A percentile compares a stretch with the other conserved stretches of the same genome.
phyloP scores from a whole-genome alignment of 2,329 filamentous ascomycete genomes.

The Diaporthe amygdali region DNA sequence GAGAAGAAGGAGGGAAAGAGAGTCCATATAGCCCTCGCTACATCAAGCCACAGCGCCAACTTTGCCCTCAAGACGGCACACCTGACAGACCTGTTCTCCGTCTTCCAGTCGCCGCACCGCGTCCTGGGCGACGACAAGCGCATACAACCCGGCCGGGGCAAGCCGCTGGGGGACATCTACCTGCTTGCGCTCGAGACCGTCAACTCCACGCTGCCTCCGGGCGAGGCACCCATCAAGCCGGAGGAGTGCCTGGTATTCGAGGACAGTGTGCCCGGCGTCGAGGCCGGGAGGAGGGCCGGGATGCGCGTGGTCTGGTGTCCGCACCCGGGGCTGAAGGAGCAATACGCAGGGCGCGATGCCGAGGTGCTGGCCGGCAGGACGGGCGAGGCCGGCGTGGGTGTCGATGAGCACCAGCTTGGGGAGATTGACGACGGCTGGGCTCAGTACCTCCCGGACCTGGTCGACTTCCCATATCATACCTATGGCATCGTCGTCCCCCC shows the following conservation, averaged over 20 bases:
- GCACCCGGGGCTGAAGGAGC: slow-evolving; percentile 76
- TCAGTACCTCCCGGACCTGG: slow-evolving; percentile 56
- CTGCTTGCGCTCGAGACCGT: slow-evolving; percentile 83
- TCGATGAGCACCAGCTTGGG: slow-evolving; percentile 61
- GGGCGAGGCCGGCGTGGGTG: slow-evolving; percentile 63
- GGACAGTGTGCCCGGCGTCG: slow-evolving; percentile 91
- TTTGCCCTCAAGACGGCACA: slow-evolving; percentile 78
- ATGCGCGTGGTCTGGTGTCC: slow-evolving; percentile 97
- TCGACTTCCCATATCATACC: slow-evolving; percentile 61
- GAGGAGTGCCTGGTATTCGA: slow-evolving; percentile 97
- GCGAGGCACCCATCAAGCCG: slow-evolving; percentile 70
- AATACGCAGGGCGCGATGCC: slow-evolving; percentile 77
- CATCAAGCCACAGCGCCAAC: slow-evolving; percentile 74
- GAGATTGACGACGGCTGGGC: slow-evolving; percentile 66
- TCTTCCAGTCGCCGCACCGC: slow-evolving; percentile 72
- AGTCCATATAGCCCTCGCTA: slow-evolving; percentile 86
- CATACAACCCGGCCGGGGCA: slow-evolving; percentile 81
- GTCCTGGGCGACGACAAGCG: slow-evolving; percentile 87
- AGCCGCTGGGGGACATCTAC: slow-evolving; percentile 95
- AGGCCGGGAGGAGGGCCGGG: slow-evolving; percentile 86
- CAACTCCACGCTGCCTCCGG: slow-evolving; percentile 72
- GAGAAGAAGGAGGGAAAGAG: slow-evolving; percentile 40
- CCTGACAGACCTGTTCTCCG: slow-evolving; percentile 61
- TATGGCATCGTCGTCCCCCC: slow-evolving; percentile 62
- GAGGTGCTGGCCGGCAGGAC: slow-evolving; percentile 85